Percentiles rank a stretch among this genome's conserved stretches.
phyloP scores from a whole-genome alignment of 208 protist genomes.

The Leishmania aethiopica region DNA sequence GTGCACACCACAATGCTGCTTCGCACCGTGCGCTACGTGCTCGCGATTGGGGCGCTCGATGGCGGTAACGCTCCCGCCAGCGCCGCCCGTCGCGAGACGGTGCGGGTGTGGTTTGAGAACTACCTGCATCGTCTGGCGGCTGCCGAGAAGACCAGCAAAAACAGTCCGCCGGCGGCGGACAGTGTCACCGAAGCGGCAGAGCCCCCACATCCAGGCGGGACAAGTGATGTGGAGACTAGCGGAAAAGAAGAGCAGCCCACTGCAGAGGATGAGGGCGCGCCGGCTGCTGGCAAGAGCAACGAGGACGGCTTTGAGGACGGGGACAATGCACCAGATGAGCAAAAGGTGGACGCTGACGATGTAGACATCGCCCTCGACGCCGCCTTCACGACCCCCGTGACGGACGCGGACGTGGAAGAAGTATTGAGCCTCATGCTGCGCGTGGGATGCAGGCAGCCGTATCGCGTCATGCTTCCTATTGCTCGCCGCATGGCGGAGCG shows the following conservation, averaged over 20 bases:
- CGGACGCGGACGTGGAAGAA: conserved; percentile 36
- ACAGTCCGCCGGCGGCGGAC: not conserved
- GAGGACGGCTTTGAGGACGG: conserved; percentile 1
- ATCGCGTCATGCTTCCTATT: not conserved
- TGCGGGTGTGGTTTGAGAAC: conserved; percentile 20
- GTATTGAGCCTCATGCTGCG: conserved; percentile 33
- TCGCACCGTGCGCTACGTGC: conserved; percentile 23
- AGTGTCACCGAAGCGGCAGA: not conserved
- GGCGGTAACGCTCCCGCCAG: not conserved
- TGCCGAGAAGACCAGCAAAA: not conserved
- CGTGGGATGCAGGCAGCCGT: conserved; percentile 26
- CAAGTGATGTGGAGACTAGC: conserved; percentile 1
- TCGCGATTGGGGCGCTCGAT: conserved; percentile 5
- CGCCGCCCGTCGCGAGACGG: conserved; percentile 8
- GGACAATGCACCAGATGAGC: not conserved
- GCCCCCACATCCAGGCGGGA: not conserved
- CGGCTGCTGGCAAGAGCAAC: not conserved
- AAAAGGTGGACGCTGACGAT: not conserved
- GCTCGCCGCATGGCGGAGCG: conserved; percentile 8
- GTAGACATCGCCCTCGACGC: not conserved
- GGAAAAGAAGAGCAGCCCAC: not conserved
- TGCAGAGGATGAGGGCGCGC: not conserved
- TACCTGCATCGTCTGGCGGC: conserved; percentile 19
- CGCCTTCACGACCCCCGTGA: conserved; percentile 9
- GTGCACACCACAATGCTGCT: conserved; percentile 17